Evolutionary conservation across 768 basidiomycete species (phyloP).

Genomic region (Lyophyllum semitale): DNA sequence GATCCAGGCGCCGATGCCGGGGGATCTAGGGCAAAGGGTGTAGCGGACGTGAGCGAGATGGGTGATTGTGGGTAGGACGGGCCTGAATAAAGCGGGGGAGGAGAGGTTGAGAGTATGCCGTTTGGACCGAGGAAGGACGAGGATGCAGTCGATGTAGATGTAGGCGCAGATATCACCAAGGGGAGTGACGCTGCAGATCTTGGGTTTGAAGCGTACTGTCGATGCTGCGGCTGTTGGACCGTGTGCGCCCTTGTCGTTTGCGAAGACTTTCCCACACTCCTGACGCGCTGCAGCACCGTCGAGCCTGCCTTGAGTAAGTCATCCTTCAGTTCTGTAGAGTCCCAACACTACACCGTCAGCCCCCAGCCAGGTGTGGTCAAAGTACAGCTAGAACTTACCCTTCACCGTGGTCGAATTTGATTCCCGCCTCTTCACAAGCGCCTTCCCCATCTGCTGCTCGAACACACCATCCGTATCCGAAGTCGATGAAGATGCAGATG

Average conservation of each 20-base stretch:
- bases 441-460: constrained; percentile 21
- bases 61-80: not conserved
- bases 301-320: constrained; percentile 38
- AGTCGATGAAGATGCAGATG: constrained; percentile 27
- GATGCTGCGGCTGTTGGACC: constrained; percentile 7
- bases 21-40: not conserved
- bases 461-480: constrained; percentile 39
- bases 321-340: constrained; percentile 25
- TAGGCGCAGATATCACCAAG: not conserved
- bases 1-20: not conserved
- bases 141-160: not conserved
- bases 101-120: not conserved
- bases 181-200: not conserved
- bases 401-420: constrained; percentile 27
- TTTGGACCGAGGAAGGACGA: not conserved
- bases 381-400: constrained; percentile 22
- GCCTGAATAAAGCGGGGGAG: not conserved
- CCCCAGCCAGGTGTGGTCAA: not conserved
- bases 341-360: constrained; percentile 3
- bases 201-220: constrained; percentile 3
- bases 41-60: not conserved
- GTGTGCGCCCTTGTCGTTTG: constrained; percentile 15
- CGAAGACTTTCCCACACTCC: constrained; percentile 32
- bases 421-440: constrained; percentile 18
- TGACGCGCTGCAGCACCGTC: constrained; percentile 42